A percentile compares a stretch with the other conserved stretches of the same genome.
These are phyloP conservation scores for Puccinia novopanici DNA, from an alignment of 1,284 basidiomycete genomes.

Conservation along the genomic window DNA sequence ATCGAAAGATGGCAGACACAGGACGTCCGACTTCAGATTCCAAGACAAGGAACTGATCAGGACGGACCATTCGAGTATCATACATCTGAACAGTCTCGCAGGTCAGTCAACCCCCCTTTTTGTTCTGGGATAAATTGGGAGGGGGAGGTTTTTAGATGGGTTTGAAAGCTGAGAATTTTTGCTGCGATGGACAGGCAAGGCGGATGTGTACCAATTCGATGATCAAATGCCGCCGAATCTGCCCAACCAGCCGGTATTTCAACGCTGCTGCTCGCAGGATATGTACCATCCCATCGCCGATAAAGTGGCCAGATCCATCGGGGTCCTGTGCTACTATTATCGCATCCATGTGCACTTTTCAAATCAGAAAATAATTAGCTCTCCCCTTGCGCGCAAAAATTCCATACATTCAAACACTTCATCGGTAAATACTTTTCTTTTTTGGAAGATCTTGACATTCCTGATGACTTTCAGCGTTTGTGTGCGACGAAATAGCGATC, in stretches of 20 bases:
- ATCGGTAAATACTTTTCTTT: slow-evolving; percentile 2
- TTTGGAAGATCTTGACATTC: too few relatives aligned
- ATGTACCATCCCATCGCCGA: neutral
- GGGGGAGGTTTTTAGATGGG: neutral
- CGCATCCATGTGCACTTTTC: neutral
- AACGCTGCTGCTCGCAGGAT: neutral
- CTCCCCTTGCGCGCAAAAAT: neutral
- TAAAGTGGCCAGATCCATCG: neutral
- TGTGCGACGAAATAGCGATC: neutral
- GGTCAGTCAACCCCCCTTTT: neutral
- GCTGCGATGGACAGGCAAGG: slow-evolving; percentile 9
- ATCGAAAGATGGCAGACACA: neutral
- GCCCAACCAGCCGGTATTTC: neutral
- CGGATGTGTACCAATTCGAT: slow-evolving; percentile 21
- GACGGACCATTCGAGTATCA: slow-evolving; percentile 27
- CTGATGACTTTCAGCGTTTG: neutral
- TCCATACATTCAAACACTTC: neutral
- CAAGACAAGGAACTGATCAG: slow-evolving; percentile 29
- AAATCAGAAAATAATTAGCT: neutral
- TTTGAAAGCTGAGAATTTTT: neutral
- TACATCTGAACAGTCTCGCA: slow-evolving; percentile 24
- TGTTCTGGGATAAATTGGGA: neutral
- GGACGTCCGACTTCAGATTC: neutral
- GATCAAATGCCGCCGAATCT: neutral
- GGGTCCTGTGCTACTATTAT: slow-evolving; percentile 4